Evolutionary conservation across 208 protist genomes (phyloP).

Genomic region (Leishmania gerbilli): DNA sequence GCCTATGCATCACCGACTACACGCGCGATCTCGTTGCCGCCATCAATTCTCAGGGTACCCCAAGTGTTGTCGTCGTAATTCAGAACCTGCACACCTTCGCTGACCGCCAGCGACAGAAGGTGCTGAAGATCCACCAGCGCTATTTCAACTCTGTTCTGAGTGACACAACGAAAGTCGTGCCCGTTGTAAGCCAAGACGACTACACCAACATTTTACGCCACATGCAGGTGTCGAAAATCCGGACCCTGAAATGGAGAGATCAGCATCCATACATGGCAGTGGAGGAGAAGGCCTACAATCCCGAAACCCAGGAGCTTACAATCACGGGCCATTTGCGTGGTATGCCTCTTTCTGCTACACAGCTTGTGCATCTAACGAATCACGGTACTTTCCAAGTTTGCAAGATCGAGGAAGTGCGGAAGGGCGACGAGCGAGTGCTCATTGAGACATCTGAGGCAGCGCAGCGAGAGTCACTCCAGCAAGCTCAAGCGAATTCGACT

Average conservation of each 20-base stretch:
- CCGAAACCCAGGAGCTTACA: constrained; percentile 50
- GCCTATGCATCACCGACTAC: constrained; percentile 87
- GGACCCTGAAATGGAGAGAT: constrained; percentile 80
- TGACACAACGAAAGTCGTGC: constrained; percentile 73
- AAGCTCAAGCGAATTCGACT: constrained; percentile 79
- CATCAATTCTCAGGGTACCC: constrained; percentile 78
- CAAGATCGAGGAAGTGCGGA: constrained; percentile 41
- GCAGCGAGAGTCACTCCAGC: constrained; percentile 69
- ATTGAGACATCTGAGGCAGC: constrained; percentile 55
- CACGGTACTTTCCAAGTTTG: constrained; percentile 87
- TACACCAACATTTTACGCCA: constrained; percentile 60
- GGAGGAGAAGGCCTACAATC: constrained; percentile 53
- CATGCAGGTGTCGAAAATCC: constrained; percentile 71
- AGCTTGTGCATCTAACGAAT: constrained; percentile 89
- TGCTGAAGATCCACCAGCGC: constrained; percentile 82
- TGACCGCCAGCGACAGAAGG: constrained; percentile 71
- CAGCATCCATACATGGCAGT: constrained; percentile 84
- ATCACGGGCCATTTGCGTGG: constrained; percentile 76
- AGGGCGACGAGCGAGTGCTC: constrained; percentile 30
- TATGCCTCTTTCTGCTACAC: constrained; percentile 71
- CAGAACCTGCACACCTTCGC: constrained; percentile 84
- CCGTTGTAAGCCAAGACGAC: constrained; percentile 45
- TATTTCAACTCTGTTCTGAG: constrained; percentile 85
- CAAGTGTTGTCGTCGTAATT: constrained; percentile 72
- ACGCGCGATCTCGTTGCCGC: constrained; percentile 76